phyloP scores from a whole-genome alignment of 2,329 filamentous ascomycete species.

The Fulvia fulva region DNA sequence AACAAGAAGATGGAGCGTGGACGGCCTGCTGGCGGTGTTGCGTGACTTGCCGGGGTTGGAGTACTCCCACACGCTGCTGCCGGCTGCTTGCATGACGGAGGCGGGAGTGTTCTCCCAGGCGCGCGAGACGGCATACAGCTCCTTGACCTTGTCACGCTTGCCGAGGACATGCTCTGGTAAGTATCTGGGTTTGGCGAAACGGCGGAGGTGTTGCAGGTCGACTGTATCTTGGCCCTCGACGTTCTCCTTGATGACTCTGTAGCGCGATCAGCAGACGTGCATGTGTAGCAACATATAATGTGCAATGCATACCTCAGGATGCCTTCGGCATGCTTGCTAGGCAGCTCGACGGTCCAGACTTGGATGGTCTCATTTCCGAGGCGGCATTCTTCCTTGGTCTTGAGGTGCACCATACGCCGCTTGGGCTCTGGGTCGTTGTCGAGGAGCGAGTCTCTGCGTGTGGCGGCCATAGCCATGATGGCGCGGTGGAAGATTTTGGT shows the following conservation, averaged over 20 bases:
- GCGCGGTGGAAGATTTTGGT: background rate
- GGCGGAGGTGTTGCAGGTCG: constrained; percentile 60
- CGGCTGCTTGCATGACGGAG: constrained; percentile 29
- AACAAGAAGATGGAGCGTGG: constrained; percentile 49
- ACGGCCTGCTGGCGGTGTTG: constrained; percentile 38
- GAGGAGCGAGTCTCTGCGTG: constrained; percentile 19
- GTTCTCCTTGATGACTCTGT: constrained; percentile 45
- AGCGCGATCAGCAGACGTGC: constrained; percentile 25
- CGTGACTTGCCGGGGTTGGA: constrained; percentile 59
- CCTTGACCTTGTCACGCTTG: constrained; percentile 31
- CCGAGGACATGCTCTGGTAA: constrained; percentile 33
- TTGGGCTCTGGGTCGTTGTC: constrained; percentile 17
- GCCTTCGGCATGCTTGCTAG: constrained; percentile 66
- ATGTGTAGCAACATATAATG: constrained; percentile 11
- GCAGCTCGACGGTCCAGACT: constrained; percentile 68
- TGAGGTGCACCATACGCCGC: constrained; percentile 39
- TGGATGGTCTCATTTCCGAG: constrained; percentile 50
- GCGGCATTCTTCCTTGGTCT: constrained; percentile 49
- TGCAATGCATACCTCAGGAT: constrained; percentile 59
- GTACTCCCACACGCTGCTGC: constrained; percentile 46
- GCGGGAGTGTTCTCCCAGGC: constrained; percentile 30
- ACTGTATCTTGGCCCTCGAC: constrained; percentile 41
- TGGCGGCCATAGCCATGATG: constrained; percentile 14
- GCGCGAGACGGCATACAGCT: constrained; percentile 32
- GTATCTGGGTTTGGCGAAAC: constrained; percentile 62